These are phyloP conservation scores for Syncephalastrum racemosum DNA, from an alignment of 371 early-diverging fungal species.

Conservation along the genomic window DNA sequence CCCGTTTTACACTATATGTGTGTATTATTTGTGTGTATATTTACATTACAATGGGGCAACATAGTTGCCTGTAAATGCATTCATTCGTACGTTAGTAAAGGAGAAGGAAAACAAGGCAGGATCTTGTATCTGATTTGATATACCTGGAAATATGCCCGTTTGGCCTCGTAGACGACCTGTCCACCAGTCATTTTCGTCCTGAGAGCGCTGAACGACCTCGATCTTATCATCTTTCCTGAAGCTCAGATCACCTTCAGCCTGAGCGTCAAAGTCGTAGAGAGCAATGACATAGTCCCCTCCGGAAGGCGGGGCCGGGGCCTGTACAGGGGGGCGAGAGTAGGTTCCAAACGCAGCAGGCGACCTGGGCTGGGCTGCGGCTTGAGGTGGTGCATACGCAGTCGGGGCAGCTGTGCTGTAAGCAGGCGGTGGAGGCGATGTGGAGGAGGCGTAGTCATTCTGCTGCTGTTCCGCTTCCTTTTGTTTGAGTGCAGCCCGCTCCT, in stretches of 20 bases:
- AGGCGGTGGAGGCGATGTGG: too few relatives aligned
- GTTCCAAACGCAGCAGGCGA: neutral
- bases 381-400: too few relatives aligned
- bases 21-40: too few relatives aligned
- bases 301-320: slow-evolving; percentile 17
- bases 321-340: neutral
- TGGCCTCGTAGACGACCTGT: slow-evolving; percentile 57
- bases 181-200: slow-evolving; percentile 74
- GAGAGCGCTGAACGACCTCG: slow-evolving; percentile 61
- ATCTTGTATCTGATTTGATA: too few relatives aligned
- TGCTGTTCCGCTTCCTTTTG: slow-evolving; percentile 11
- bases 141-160: slow-evolving; percentile 74
- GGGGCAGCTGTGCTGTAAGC: too few relatives aligned
- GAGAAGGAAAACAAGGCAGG: too few relatives aligned
- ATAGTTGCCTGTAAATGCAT: too few relatives aligned
- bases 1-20: too few relatives aligned
- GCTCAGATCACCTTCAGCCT: slow-evolving; percentile 65
- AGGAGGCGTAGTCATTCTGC: too few relatives aligned
- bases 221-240: slow-evolving; percentile 69
- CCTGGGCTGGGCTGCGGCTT: too few relatives aligned
- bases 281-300: slow-evolving; percentile 47
- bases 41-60: too few relatives aligned
- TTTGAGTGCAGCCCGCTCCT: slow-evolving; percentile 40
- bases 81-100: too few relatives aligned
- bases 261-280: slow-evolving; percentile 72